Conservation (phyloP, 2,329 filamentous ascomycete species). For the Mariannaea elegans region DNA sequence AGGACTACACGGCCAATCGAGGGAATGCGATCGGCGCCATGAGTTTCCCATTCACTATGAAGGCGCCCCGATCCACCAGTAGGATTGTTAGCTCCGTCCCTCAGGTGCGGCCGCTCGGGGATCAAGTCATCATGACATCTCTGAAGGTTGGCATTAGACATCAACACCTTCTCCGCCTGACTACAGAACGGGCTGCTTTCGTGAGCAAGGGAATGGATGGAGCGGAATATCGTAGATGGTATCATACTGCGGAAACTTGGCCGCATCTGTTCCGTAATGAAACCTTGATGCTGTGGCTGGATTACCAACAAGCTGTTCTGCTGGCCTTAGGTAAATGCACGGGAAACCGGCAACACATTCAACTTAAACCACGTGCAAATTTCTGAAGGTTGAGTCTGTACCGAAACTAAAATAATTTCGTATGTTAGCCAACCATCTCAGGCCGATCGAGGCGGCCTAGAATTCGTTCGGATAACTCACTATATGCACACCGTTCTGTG, state of each 20-base stretch:
- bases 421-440: background rate
- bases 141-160: constrained; percentile 16
- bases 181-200: background rate
- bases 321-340: too few species aligned
- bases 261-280: background rate
- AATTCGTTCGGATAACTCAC: background rate
- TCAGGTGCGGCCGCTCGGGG: constrained; percentile 18
- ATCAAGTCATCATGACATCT: constrained; percentile 16
- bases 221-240: background rate
- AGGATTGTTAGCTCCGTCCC: background rate
- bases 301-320: background rate
- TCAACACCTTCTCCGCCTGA: background rate
- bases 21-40: constrained; percentile 10
- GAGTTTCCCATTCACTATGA: constrained; percentile 1
- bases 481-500: background rate
- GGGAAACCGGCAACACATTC: background rate
- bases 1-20: constrained; percentile 11
- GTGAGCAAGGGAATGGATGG: background rate
- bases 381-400: background rate
- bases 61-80: constrained; percentile 13
- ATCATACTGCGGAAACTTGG: constrained; percentile 3
- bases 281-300: constrained; percentile 6
- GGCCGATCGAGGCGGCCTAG: background rate
- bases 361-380: background rate
- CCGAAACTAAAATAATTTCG: background rate